Conservation (phyloP, 352 stramenopile species). For the Globisporangium barbulae region DNA sequence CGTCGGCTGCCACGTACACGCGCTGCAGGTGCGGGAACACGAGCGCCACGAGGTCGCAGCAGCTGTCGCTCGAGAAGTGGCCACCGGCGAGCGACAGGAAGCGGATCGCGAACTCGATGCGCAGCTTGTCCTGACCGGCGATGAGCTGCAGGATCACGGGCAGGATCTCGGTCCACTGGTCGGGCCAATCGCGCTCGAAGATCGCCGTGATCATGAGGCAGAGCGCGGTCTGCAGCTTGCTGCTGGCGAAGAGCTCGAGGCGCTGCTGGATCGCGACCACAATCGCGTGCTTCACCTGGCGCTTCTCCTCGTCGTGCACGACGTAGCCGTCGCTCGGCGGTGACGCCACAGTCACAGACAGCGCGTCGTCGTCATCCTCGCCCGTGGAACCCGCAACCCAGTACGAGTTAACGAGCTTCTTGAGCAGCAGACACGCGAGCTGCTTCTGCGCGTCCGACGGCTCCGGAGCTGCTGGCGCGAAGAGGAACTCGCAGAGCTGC, state of each 20-base stretch:
- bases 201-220: constrained; percentile 76
- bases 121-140: constrained; percentile 41
- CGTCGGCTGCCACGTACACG: constrained; percentile 40
- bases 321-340: constrained; percentile 30
- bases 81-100: constrained; percentile 70
- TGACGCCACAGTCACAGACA: background rate
- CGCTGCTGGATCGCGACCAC: constrained; percentile 55
- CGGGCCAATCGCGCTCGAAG: constrained; percentile 81
- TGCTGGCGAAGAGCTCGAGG: constrained; percentile 52
- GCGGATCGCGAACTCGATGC: constrained; percentile 67
- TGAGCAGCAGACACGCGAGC: constrained; percentile 69
- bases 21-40: constrained; percentile 74
- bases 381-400: constrained; percentile 34
- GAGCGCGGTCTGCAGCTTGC: constrained; percentile 77
- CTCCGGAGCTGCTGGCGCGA: constrained; percentile 28
- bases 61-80: constrained; percentile 79
- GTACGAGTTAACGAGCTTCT: constrained; percentile 65
- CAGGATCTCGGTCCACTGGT: constrained; percentile 79
- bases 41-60: constrained; percentile 66
- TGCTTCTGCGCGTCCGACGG: constrained; percentile 48
- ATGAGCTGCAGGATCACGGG: constrained; percentile 62
- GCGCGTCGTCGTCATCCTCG: constrained; percentile 21
- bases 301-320: constrained; percentile 64
- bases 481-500: constrained; percentile 71
- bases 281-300: constrained; percentile 54